phyloP scores from a whole-genome alignment of 208 protist species.

The Naegleria lovaniensis region DNA sequence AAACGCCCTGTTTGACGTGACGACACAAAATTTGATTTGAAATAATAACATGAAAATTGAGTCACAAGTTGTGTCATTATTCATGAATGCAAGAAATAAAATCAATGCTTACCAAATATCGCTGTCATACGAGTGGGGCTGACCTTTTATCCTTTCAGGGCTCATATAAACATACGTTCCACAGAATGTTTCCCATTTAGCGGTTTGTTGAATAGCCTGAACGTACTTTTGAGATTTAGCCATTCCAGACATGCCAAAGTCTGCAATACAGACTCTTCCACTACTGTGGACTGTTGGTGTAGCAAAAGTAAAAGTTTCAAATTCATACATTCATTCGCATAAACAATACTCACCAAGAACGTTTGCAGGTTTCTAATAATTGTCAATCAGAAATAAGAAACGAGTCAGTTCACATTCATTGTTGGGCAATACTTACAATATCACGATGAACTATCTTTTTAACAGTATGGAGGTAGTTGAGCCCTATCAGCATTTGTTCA shows the following conservation, averaged over 20 bases:
- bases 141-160: background rate
- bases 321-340: too few species aligned
- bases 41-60: too few species aligned
- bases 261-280: background rate
- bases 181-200: background rate
- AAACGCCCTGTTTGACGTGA: background rate
- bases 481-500: background rate
- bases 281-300: background rate
- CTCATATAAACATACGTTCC: background rate
- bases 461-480: background rate
- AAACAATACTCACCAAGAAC: too few species aligned
- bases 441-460: background rate
- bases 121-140: background rate
- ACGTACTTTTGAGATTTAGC: background rate
- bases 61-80: too few species aligned
- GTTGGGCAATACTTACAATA: background rate
- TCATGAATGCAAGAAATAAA: too few species aligned
- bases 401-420: too few species aligned
- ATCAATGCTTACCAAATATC: background rate
- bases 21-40: too few species aligned
- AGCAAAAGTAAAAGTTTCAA: too few species aligned
- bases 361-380: too few species aligned
- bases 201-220: background rate
- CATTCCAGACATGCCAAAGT: conserved; percentile 8
- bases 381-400: too few species aligned